Base-by-base conservation (phyloP, 139 green algal genomes). In the Chlamydomonas incerta region DNA sequence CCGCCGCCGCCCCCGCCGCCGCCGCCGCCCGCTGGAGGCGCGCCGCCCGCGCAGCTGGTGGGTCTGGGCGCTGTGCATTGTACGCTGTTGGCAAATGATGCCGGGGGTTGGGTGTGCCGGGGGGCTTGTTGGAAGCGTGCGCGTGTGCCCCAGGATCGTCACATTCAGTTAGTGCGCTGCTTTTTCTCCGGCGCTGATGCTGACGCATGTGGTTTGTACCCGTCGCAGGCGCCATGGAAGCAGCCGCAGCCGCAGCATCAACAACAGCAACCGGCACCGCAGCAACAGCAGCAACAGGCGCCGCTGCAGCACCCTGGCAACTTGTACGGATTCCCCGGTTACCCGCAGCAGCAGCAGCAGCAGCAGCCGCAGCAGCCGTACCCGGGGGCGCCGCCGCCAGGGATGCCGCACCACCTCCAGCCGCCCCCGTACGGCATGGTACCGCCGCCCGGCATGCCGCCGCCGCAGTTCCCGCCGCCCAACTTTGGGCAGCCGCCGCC, bases 1-100 rank as follows among this genome's bases (percentile, higher is more conserved):
- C 47, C 46, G 28, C 77, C 79, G 79, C 79, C 79, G 50, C 79
- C 79, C 23, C 79, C 79, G 31, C 79, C 79, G 21, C 79, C 79
- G 31, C 79, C 79, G 63, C 79, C 79, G 9, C 66, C 79, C 47
- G n/a, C 46, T 29, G 62, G 4, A 23, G n/a, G n/a, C 26, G 26
- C n/a, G n/a, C 63, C 63, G 47, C 77, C 77, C 4, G 20, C 55
- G 8, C 21, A 23, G 2, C 20, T 26, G 8, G 55, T 63, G 55
- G 15, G 55, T 63, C 41, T 8, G 41, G n/a, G n/a, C n/a, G n/a
- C n/a, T n/a, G n/a, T n/a, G n/a, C n/a, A n/a, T n/a, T n/a, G n/a
- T n/a, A n/a, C n/a, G n/a, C n/a, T n/a, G n/a, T n/a, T n/a, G n/a
- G n/a, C n/a, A n/a, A n/a, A n/a, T n/a, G n/a, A n/a, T n/a, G n/a